Evolutionary conservation across 2,329 filamentous ascomycete species (phyloP).

Genomic region (Trichoderma afroharzianum): DNA sequence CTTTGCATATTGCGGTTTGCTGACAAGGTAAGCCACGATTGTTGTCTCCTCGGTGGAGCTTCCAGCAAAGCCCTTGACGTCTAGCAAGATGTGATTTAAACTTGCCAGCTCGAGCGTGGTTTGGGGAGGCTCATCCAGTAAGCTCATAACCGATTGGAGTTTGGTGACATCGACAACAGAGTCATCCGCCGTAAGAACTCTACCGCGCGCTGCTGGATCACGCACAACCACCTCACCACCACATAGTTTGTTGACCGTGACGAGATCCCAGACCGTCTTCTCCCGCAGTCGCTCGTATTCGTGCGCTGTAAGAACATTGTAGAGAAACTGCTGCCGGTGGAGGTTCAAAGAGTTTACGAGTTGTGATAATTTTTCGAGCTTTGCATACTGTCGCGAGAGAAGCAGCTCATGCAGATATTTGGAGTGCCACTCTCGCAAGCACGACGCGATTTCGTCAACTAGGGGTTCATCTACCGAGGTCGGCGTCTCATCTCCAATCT

Average conservation of each 20-base stretch:
- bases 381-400: constrained; percentile 74
- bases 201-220: constrained; percentile 76
- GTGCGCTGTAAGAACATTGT: constrained; percentile 85
- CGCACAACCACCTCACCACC: constrained; percentile 93
- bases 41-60: constrained; percentile 71
- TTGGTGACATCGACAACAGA: constrained; percentile 88
- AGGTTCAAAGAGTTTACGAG: constrained; percentile 82
- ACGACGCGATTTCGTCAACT: constrained; percentile 96
- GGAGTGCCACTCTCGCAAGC: constrained; percentile 95
- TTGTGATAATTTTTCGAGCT: constrained; percentile 75
- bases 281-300: constrained; percentile 81
- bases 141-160: constrained; percentile 92
- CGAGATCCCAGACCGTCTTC: constrained; percentile 91
- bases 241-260: constrained; percentile 89
- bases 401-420: constrained; percentile 92
- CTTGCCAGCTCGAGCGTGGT: constrained; percentile 63
- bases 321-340: constrained; percentile 82
- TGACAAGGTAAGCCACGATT: constrained; percentile 73
- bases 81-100: constrained; percentile 77
- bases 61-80: constrained; percentile 78
- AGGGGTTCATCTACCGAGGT: constrained; percentile 85
- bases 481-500: constrained; percentile 94
- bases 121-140: constrained; percentile 78
- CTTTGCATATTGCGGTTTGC: constrained; percentile 61
- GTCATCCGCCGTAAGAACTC: constrained; percentile 86